Conservation (phyloP, 2,329 filamentous ascomycete genomes). For the Pseudopithomyces maydicus region DNA sequence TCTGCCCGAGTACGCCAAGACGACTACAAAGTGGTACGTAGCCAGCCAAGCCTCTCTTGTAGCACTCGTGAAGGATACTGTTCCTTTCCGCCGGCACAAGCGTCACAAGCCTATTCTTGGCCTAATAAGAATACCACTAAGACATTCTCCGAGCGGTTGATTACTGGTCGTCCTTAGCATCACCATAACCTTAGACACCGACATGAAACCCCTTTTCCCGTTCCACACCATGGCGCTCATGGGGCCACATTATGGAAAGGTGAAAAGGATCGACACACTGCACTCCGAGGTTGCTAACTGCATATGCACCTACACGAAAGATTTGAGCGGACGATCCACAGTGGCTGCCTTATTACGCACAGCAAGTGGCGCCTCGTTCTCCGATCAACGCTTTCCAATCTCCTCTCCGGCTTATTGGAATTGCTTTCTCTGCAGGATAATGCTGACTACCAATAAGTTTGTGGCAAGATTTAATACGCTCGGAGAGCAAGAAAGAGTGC, state of each 20-base stretch:
- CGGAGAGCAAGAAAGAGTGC: too few relatives aligned
- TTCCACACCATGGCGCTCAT: constrained; percentile 4
- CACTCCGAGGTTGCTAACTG: constrained; percentile 1
- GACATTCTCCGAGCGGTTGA: neutral
- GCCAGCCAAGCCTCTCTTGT: constrained; percentile 13
- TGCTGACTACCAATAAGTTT: too few relatives aligned
- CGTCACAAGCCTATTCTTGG: constrained; percentile 18
- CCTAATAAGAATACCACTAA: neutral
- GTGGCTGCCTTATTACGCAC: neutral
- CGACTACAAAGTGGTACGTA: constrained; percentile 4
- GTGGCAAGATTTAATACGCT: too few relatives aligned
- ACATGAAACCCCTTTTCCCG: neutral
- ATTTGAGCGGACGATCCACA: constrained; percentile 2
- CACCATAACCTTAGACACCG: constrained; percentile 8
- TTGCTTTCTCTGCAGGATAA: too few relatives aligned
- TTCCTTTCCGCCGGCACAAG: constrained; percentile 10
- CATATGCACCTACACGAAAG: constrained; percentile 17
- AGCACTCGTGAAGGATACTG: constrained; percentile 1
- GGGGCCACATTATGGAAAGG: constrained; percentile 1
- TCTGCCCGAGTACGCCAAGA: constrained; percentile 1
- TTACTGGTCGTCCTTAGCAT: constrained; percentile 7
- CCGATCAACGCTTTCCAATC: neutral
- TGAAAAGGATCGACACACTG: constrained; percentile 13
- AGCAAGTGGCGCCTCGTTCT: neutral
- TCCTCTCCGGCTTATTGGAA: neutral